Conservation (phyloP, 2,329 filamentous ascomycete genomes). For the Sordariomycetes sp. region DNA sequence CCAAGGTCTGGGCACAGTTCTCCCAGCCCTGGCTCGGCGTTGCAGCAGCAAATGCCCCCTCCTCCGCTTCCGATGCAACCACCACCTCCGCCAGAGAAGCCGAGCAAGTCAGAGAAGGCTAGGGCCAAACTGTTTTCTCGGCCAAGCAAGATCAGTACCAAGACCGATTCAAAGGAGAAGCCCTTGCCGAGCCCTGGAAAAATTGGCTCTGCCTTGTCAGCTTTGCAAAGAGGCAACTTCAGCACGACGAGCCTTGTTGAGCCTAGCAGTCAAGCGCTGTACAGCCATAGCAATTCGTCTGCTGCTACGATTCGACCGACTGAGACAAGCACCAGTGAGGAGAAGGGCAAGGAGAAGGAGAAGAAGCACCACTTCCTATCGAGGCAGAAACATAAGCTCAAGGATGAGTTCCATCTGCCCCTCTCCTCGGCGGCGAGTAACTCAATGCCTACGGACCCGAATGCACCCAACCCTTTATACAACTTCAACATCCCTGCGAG, state of each 20-base stretch:
- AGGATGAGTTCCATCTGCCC: slow-evolving; percentile 64
- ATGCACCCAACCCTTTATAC: slow-evolving; percentile 66
- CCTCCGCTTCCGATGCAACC: slow-evolving; percentile 27
- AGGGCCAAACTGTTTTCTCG: slow-evolving; percentile 78
- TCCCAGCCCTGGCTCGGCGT: slow-evolving; percentile 28
- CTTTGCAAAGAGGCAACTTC: slow-evolving; percentile 56
- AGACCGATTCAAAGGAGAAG: slow-evolving; percentile 57
- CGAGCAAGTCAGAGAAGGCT: slow-evolving; percentile 54
- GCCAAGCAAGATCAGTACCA: slow-evolving; percentile 65
- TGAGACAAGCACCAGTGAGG: slow-evolving; percentile 40
- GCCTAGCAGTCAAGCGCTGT: slow-evolving; percentile 48
- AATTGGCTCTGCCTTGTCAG: slow-evolving; percentile 57
- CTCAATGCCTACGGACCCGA: slow-evolving; percentile 66
- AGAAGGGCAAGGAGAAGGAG: slow-evolving; percentile 56
- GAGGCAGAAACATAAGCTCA: slow-evolving; percentile 69
- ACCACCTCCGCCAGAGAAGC: slow-evolving; percentile 44
- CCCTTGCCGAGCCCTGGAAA: slow-evolving; percentile 65
- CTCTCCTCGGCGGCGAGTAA: slow-evolving; percentile 71
- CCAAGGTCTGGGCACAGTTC: slow-evolving; percentile 52
- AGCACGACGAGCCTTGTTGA: slow-evolving; percentile 65
- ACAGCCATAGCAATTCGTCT: slow-evolving; percentile 67
- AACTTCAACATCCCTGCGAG: slow-evolving; percentile 69
- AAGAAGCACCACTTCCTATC: slow-evolving; percentile 75
- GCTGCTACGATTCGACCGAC: slow-evolving; percentile 64
- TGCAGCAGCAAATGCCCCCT: slow-evolving; percentile 19